phyloP scores from a whole-genome alignment of 2,329 filamentous ascomycete species.

The Neospermospora avenae region DNA sequence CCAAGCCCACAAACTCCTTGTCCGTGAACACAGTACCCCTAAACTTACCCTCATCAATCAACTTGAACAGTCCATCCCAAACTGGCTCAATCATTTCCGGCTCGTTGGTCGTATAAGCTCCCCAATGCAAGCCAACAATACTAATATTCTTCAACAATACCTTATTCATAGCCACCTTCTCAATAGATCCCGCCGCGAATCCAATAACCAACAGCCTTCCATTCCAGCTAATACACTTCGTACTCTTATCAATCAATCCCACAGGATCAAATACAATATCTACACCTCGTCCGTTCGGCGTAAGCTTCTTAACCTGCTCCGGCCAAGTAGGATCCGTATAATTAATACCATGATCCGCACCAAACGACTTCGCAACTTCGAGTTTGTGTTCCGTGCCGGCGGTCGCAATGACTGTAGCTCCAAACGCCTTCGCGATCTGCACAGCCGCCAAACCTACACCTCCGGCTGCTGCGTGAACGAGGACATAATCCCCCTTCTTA shows the following conservation, averaged over 20 bases:
- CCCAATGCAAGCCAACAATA: conserved; percentile 89
- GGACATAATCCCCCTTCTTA: conserved; percentile 77
- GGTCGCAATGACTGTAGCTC: conserved; percentile 90
- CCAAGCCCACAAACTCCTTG: conserved; percentile 76
- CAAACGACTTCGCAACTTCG: conserved; percentile 73
- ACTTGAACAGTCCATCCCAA: conserved; percentile 76
- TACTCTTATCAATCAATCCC: conserved; percentile 79
- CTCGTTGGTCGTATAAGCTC: conserved; percentile 74
- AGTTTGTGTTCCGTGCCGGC: conserved; percentile 79
- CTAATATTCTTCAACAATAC: conserved; percentile 92
- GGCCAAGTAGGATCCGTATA: conserved; percentile 66
- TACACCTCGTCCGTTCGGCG: conserved; percentile 65
- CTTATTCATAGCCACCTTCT: conserved; percentile 90
- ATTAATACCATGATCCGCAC: conserved; percentile 79
- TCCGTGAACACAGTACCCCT: conserved; percentile 79
- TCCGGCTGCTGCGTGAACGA: conserved; percentile 89
- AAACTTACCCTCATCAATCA: conserved; percentile 77
- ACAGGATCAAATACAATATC: conserved; percentile 97
- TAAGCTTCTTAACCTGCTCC: conserved; percentile 71
- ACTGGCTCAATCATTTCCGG: conserved; percentile 66
- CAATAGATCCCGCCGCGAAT: conserved; percentile 81
- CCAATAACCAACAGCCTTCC: conserved; percentile 83
- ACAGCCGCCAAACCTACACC: conserved; percentile 90
- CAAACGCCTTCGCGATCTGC: conserved; percentile 88
- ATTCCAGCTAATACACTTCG: conserved; percentile 94